Evolutionary conservation across 768 basidiomycete genomes (phyloP), one percentile per base, ranked within the genome.

Genomic region (Suillus decipiens): DNA sequence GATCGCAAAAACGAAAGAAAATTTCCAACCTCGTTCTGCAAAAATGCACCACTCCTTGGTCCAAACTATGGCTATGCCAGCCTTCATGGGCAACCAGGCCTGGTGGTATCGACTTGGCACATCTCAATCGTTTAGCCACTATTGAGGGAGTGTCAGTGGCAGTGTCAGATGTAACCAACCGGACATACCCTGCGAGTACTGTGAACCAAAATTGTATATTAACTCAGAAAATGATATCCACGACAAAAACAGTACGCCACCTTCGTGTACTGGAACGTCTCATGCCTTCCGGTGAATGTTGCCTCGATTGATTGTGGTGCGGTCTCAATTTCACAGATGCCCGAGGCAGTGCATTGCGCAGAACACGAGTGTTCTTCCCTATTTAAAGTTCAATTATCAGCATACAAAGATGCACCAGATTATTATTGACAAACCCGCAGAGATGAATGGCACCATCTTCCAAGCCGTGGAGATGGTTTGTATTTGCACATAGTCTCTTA

Each of bases 181-280:
- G 31, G 33, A 47, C 0, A 6, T 71, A 84, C 84, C 82, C 77
- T 86, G 86, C 6, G 81, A 77, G 68, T 86, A 86, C 85, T 86
- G 51, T 17, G 5, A 54, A 33, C 22, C 34, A 41, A 59, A 58
- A 57, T 8, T 19, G 9, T 31, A 4, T 8, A 31, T 55, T 12
- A 1, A 19, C 36, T 14, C 58, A 39, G 1, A 1, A 43, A 36
- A 34, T 42, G 60, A 59, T 14, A 54, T n/a, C 4, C 10, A 19
- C 22, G 28, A 60, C 3, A 12, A 1, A 22, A 33, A 39, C 12
- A 34, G 39, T 31, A 33, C 61, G 69, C 36, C 58, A 84, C 87
- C 78, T 88, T 88, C 0, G 88, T 89, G 56, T 85, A 89, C 67
- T 84, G 81, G 67, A 87, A 89, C 1, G 81, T 85, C 63, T 86